Evolutionary conservation across 352 stramenopile species (phyloP).

Genomic region (Pseudoperonospora humuli): DNA sequence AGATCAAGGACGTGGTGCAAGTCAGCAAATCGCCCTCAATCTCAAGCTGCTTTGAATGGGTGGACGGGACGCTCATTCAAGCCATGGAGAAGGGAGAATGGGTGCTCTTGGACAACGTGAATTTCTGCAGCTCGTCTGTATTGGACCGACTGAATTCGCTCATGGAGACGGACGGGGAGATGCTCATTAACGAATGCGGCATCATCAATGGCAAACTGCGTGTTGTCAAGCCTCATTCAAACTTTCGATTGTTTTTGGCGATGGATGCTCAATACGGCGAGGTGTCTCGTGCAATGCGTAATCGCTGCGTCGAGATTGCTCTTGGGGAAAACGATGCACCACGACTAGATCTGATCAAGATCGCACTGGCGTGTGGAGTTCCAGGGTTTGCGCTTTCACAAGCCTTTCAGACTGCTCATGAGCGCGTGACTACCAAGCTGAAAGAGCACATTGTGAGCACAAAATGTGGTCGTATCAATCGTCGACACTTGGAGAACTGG

Average conservation of each 20-base stretch:
- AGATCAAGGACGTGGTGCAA: constrained; percentile 35
- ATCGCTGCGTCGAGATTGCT: constrained; percentile 98
- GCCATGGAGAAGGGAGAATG: constrained; percentile 98
- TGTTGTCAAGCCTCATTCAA: constrained; percentile 93
- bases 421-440: constrained; percentile 35
- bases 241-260: constrained; percentile 98
- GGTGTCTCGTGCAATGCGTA: constrained; percentile 99
- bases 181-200: constrained; percentile 98
- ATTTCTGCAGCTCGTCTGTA: constrained; percentile 98
- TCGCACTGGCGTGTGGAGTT: constrained; percentile 49
- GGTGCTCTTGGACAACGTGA: constrained; percentile 99
- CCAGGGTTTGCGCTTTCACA: constrained; percentile 55
- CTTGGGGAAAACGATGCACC: constrained; percentile 41
- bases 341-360: constrained; percentile 58
- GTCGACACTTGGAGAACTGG: constrained; percentile 72
- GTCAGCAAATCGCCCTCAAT: constrained; percentile 61
- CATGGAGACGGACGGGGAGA: constrained; percentile 95
- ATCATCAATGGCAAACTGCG: constrained; percentile 85
- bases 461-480: constrained; percentile 43
- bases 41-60: constrained; percentile 94
- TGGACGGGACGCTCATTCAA: constrained; percentile 96
- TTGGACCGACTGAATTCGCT: constrained; percentile 99
- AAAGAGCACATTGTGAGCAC: constrained; percentile 13
- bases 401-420: constrained; percentile 56
- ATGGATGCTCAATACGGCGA: constrained; percentile 96